Conservation (phyloP, 1,284 basidiomycete species). For the Cerioporus squamosus region DNA sequence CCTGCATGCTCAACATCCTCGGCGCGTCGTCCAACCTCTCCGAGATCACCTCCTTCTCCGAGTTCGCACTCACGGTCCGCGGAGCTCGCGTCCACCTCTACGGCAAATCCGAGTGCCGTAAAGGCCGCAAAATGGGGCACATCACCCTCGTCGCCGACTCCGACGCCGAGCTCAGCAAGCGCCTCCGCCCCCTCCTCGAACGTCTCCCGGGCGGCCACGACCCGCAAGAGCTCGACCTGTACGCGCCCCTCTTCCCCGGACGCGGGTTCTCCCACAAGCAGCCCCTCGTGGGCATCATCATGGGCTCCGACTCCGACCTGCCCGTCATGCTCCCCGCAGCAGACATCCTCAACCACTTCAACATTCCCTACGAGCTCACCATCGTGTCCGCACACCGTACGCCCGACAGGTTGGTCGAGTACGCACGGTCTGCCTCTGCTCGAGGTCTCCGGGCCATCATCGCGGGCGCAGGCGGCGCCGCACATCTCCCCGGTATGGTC, state of each 20-base stretch:
- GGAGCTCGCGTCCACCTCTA: slow-evolving; percentile 92
- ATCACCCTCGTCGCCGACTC: slow-evolving; percentile 88
- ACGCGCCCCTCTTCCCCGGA: slow-evolving; percentile 52
- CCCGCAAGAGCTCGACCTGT: slow-evolving; percentile 53
- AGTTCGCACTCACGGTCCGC: slow-evolving; percentile 64
- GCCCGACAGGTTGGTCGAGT: slow-evolving; percentile 85
- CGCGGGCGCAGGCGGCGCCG: slow-evolving; percentile 96
- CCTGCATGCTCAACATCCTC: slow-evolving; percentile 96
- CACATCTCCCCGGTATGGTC: slow-evolving; percentile 98
- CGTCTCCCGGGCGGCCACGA: slow-evolving; percentile 61
- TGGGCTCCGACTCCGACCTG: slow-evolving; percentile 99
- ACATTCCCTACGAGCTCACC: slow-evolving; percentile 90
- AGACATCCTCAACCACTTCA: slow-evolving; percentile 81
- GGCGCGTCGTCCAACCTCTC: slow-evolving; percentile 73
- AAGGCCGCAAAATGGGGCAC: slow-evolving; percentile 98
- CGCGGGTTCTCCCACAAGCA: slow-evolving; percentile 63
- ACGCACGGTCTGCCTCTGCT: slow-evolving; percentile 77
- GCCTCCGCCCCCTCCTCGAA: slow-evolving; percentile 74
- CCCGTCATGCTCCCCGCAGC: slow-evolving; percentile 93
- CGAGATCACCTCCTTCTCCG: slow-evolving; percentile 58
- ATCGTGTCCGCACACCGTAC: slow-evolving; percentile 98
- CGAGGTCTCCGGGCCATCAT: slow-evolving; percentile 85
- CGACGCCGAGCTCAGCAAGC: slow-evolving; percentile 75
- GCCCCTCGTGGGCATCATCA: slow-evolving; percentile 93
- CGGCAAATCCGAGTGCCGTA: slow-evolving; percentile 89